phyloP scores from a whole-genome alignment of 2,329 filamentous ascomycete genomes.

The Zymoseptoria ardabiliae region DNA sequence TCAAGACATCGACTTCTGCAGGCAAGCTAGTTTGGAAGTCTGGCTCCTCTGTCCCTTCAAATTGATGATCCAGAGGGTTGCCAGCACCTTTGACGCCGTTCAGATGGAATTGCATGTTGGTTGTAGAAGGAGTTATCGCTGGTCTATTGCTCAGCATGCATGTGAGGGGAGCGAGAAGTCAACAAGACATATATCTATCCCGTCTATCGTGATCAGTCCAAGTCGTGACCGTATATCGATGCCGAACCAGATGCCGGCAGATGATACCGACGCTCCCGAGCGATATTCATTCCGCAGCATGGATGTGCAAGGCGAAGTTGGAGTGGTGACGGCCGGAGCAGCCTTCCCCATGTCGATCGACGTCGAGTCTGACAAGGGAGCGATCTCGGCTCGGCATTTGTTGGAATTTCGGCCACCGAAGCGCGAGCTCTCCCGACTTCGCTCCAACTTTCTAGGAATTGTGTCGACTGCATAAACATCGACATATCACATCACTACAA shows the following conservation, averaged over 20 bases:
- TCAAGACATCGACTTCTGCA: constrained; percentile 39
- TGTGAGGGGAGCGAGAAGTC: no score
- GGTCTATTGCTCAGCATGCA: no score
- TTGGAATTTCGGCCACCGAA: not conserved
- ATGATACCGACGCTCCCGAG: no score
- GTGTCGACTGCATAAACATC: not conserved
- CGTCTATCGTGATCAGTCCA: no score
- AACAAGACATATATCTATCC: no score
- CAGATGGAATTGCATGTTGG: constrained; percentile 28
- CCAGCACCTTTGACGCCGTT: constrained; percentile 29
- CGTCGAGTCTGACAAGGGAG: not conserved
- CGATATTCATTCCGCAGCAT: no score
- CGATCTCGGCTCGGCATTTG: not conserved
- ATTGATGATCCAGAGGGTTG: constrained; percentile 27
- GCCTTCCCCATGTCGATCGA: not conserved
- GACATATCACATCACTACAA: not conserved
- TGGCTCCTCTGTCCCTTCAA: constrained; percentile 19
- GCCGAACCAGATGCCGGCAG: no score
- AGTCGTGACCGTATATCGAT: no score
- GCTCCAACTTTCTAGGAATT: not conserved
- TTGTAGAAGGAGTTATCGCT: not conserved
- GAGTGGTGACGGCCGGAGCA: not conserved
- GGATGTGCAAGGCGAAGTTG: no score
- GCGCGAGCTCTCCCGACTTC: not conserved
- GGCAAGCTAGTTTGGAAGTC: constrained; percentile 28